phyloP scores from a whole-genome alignment of 352 stramenopile species.

The Pelagophyceae sp. region DNA sequence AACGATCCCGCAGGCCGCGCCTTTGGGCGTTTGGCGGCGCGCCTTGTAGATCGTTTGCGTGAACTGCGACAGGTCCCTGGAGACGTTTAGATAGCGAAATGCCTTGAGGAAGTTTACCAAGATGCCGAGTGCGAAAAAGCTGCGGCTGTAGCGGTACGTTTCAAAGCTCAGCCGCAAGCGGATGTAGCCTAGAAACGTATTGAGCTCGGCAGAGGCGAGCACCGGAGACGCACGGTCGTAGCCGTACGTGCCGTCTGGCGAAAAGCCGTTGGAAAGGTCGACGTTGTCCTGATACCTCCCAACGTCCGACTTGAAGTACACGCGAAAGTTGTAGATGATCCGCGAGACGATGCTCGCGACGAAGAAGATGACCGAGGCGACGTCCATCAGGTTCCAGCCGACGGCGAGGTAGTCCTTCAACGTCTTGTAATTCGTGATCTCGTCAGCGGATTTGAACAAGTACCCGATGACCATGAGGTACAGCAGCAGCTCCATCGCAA shows the following conservation, averaged over 20 bases:
- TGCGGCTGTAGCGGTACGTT: not conserved
- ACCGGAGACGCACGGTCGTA: too few relatives aligned
- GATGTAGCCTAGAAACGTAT: too few relatives aligned
- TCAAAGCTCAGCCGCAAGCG: not conserved
- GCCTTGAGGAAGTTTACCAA: conserved; percentile 1
- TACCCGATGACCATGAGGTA: not conserved
- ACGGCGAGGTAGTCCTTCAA: not conserved
- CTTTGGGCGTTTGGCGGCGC: too few relatives aligned
- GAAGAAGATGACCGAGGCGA: not conserved
- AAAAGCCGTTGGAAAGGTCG: not conserved
- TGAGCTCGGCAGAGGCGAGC: too few relatives aligned
- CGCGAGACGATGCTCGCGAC: not conserved
- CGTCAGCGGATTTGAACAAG: not conserved
- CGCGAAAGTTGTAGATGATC: not conserved
- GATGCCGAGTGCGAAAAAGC: not conserved
- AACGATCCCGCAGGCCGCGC: too few relatives aligned
- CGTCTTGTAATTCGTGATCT: not conserved
- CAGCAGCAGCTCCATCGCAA: not conserved
- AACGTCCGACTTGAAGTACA: not conserved
- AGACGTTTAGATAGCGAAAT: not conserved
- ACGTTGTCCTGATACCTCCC: not conserved
- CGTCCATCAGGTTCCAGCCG: conserved; percentile 11
- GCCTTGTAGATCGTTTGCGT: conserved; percentile 9
- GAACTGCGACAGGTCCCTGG: conserved; percentile 6
- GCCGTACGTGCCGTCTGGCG: not conserved